These are phyloP conservation scores for Cordyceps tenuipes DNA, from an alignment of 2,329 filamentous ascomycete species.

Conservation along the genomic window DNA sequence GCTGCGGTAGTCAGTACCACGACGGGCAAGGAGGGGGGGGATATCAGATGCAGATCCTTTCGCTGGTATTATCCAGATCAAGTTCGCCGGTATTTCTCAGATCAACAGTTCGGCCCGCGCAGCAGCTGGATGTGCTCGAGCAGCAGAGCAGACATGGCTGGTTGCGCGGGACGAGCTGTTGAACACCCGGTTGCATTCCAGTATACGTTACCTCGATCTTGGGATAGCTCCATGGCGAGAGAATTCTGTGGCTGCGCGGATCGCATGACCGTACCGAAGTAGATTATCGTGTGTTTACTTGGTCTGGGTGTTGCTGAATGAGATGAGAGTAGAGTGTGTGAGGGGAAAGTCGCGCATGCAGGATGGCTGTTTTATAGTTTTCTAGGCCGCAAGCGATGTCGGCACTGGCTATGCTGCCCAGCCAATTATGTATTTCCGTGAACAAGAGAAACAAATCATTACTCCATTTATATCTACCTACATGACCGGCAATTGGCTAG, in stretches of 20 bases:
- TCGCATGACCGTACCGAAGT: conserved; percentile 9
- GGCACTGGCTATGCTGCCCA: background rate
- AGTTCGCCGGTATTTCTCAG: conserved; percentile 79
- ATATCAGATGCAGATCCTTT: conserved; percentile 73
- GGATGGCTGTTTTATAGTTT: background rate
- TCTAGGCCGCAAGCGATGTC: conserved; percentile 5
- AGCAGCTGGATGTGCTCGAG: background rate
- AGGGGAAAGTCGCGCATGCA: conserved; percentile 1
- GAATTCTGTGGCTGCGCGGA: conserved; percentile 2
- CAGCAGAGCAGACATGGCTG: background rate
- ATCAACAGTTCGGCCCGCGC: conserved; percentile 25
- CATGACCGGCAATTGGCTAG: background rate
- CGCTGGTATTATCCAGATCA: conserved; percentile 84
- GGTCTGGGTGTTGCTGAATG: background rate
- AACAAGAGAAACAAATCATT: background rate
- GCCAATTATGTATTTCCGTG: background rate
- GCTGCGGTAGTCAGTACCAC: conserved; percentile 41
- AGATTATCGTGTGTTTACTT: background rate
- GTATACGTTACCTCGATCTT: conserved; percentile 34
- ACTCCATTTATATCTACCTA: background rate
- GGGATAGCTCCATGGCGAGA: conserved; percentile 26
- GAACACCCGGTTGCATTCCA: conserved; percentile 27
- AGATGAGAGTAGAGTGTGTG: background rate
- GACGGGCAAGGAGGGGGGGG: conserved; percentile 25
- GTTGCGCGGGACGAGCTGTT: background rate